Conservation (phyloP, 1,284 basidiomycete genomes). For the Pholiota adiposa region DNA sequence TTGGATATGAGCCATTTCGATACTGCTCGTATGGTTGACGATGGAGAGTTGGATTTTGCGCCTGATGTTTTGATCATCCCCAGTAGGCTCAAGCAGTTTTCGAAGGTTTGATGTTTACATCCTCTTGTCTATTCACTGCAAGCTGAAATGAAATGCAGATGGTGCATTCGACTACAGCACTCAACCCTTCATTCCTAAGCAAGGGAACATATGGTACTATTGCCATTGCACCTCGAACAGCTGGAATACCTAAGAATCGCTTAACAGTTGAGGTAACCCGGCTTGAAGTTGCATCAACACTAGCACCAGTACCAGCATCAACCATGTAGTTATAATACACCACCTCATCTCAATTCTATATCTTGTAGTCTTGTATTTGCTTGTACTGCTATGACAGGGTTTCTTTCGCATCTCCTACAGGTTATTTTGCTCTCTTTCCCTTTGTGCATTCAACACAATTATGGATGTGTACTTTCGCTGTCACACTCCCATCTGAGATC, state of each 20-base stretch:
- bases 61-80: conserved; percentile 89
- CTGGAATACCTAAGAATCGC: conserved; percentile 31
- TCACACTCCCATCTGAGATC: too few relatives aligned
- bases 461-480: too few relatives aligned
- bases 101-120: conserved; percentile 59
- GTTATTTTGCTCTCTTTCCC: too few relatives aligned
- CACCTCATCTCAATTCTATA: background rate
- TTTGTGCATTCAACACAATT: too few relatives aligned
- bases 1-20: conserved; percentile 83
- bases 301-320: background rate
- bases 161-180: conserved; percentile 64
- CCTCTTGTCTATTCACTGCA: background rate
- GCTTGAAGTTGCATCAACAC: background rate
- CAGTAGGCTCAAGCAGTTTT: conserved; percentile 84
- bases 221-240: conserved; percentile 32
- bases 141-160: conserved; percentile 41
- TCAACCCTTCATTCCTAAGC: conserved; percentile 76
- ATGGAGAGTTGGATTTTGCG: conserved; percentile 46
- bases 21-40: conserved; percentile 49
- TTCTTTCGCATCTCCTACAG: too few relatives aligned
- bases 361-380: background rate
- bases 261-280: background rate
- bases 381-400: too few relatives aligned
- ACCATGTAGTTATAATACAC: background rate
- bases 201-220: conserved; percentile 61